Evolutionary conservation across 225 moss, liverwort and hornwort genomes (phyloP).

Genomic region (Straminergon stramineum): DNA sequence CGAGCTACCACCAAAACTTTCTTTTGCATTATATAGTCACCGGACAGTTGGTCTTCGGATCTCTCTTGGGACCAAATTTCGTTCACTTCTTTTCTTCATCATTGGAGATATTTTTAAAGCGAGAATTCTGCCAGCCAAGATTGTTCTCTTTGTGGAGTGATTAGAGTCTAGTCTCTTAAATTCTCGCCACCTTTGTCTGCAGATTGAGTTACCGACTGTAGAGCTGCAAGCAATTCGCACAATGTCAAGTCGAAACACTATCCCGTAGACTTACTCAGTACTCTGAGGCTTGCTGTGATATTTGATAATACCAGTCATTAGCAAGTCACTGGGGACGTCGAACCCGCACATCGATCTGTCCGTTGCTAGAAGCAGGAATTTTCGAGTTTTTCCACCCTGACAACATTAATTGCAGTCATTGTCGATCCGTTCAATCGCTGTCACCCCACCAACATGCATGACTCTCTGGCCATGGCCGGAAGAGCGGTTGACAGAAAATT

Average conservation of each 20-base stretch:
- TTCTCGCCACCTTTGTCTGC: not conserved
- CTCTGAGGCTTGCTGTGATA: not conserved
- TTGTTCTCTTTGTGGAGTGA: not conserved
- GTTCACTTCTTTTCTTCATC: not conserved
- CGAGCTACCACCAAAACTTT: not conserved
- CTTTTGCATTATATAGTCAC: not conserved
- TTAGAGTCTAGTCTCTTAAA: not conserved
- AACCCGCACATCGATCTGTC: not conserved
- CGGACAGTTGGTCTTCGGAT: not conserved
- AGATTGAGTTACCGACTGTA: not conserved
- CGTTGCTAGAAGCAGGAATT: not conserved
- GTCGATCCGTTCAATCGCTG: not conserved
- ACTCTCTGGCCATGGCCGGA: not conserved
- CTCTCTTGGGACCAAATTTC: not conserved
- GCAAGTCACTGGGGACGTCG: too few relatives aligned
- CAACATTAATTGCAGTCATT: not conserved
- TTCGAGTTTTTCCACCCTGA: not conserved
- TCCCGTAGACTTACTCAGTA: not conserved
- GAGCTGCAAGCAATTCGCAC: not conserved
- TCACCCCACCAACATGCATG: not conserved
- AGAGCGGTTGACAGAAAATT: not conserved
- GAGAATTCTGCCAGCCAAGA: not conserved
- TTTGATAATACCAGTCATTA: not conserved
- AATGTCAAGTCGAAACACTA: not conserved
- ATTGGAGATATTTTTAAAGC: not conserved